Base-by-base conservation (phyloP, 2,329 filamentous ascomycete genomes). In the Albophoma yamanashiensis region DNA sequence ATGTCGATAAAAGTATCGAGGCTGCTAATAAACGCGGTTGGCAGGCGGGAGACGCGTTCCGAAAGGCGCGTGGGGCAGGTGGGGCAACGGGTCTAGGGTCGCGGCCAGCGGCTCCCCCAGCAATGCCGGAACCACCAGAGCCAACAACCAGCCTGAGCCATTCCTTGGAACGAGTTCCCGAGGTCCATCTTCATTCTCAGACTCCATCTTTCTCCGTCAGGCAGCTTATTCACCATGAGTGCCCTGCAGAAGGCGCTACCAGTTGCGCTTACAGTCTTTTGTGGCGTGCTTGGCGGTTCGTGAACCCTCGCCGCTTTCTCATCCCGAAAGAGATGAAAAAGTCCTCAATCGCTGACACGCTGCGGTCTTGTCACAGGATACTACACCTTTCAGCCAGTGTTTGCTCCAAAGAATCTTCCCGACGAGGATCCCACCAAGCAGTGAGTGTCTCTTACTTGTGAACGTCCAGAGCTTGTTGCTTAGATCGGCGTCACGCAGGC, bases 341-440 rank as follows among this genome's bases (percentile, higher is more conserved):
- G 47, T 25, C 50, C 25, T 36, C 22, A n/a, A 55, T 38, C 20
- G 9, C 50, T 55, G 31, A 55, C 50, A 12, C 5, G 31, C 50
- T 15, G 31, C 50, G 2, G 20, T 52, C 50, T 47, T 8, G 11
- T 25, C 20, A n/a, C 58, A 75, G 73, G 73, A 47, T 68, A 69
- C 36, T 75, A 75, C 61, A 75, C 73, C 2, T 75, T 75, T 55
- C 67, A 72, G 43, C 73, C 73, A 27, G 65, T 71, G 34, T 64
- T 75, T 58, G 69, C 67, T 2, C 66, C 67, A 9, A 57, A 58
- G 4, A 62, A 68, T 50, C 63, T 60, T 20, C 38, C 62, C 5
- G 58, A 62, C 12, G 63, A 62, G 17, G 47, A 59, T 5, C 12
- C 11, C 6, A 12, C 25, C 39, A 56, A 50, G 17, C 8, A 15